Percentiles rank a stretch among this genome's conserved stretches.
phyloP scores from a whole-genome alignment of 208 protist genomes.

The Crithidia bombi region DNA sequence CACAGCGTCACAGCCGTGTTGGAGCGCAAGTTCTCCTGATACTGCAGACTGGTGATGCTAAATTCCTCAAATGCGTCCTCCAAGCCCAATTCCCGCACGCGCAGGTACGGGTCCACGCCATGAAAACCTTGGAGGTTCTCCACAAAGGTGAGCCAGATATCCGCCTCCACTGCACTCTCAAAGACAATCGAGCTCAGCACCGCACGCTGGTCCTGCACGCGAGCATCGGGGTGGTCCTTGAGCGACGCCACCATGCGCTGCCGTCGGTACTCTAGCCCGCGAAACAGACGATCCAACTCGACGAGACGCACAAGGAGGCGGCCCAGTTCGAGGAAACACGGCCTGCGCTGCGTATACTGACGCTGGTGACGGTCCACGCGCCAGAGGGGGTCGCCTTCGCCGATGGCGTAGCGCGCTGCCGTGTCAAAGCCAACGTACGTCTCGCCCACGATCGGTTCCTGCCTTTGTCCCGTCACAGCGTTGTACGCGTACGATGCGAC shows the following conservation, averaged over 20 bases:
- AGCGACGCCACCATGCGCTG: conserved; percentile 70
- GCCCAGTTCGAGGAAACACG: conserved; percentile 85
- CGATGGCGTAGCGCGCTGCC: conserved; percentile 50
- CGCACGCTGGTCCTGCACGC: conserved; percentile 65
- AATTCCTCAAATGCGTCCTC: conserved; percentile 85
- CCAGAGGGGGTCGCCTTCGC: conserved; percentile 69
- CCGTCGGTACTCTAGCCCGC: conserved; percentile 67
- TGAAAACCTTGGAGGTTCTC: conserved; percentile 41
- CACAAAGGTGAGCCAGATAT: conserved; percentile 80
- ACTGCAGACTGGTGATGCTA: conserved; percentile 77
- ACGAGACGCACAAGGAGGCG: conserved; percentile 78
- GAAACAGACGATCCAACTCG: conserved; percentile 79
- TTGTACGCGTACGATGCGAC: conserved; percentile 80
- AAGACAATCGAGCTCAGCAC: conserved; percentile 69
- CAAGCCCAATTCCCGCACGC: conserved; percentile 62
- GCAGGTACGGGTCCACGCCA: conserved; percentile 40
- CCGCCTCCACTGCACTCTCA: conserved; percentile 70
- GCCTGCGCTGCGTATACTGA: conserved; percentile 70
- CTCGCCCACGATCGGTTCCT: conserved; percentile 57
- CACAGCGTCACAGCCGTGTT: conserved; percentile 61
- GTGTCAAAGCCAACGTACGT: conserved; percentile 71
- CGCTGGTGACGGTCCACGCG: conserved; percentile 25
- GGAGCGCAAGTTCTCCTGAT: conserved; percentile 71
- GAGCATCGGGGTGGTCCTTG: conserved; percentile 57
- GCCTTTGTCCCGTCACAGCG: conserved; percentile 61